Conservation (phyloP, 495 filamentous ascomycete genomes). For the Lasiosphaeria miniovina region DNA sequence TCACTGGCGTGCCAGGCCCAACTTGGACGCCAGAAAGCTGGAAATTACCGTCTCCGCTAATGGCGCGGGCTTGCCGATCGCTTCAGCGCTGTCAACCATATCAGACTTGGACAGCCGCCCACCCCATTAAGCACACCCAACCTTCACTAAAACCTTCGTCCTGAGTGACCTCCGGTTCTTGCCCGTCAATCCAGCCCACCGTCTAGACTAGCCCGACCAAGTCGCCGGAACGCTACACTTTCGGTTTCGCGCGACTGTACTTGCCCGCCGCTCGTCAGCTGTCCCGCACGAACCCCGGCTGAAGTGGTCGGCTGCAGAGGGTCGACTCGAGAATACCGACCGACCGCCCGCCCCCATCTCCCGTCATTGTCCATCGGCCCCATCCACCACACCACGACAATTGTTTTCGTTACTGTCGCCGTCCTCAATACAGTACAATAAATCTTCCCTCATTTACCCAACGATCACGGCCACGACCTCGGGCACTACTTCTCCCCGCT, state of each 20-base stretch:
- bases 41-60: constrained; percentile 33
- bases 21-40: constrained; percentile 13
- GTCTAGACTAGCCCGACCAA: neutral
- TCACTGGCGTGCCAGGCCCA: constrained; percentile 5
- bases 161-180: neutral
- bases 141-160: neutral
- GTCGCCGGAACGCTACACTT: too few species aligned
- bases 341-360: neutral
- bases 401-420: neutral
- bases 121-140: neutral
- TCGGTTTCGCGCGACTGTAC: neutral
- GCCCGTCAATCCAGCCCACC: neutral
- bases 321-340: neutral
- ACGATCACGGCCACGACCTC: neutral
- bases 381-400: neutral
- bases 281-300: neutral
- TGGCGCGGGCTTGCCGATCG: constrained; percentile 33
- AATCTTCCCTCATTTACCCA: neutral
- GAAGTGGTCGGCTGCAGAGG: neutral
- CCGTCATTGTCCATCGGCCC: neutral
- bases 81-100: constrained; percentile 7
- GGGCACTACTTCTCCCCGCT: neutral
- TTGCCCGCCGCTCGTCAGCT: neutral
- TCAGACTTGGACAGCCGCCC: neutral
- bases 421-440: too few species aligned